Percentiles rank a stretch among this genome's conserved stretches.
Conservation (phyloP, 345 rosid species). For the Salix viminalis region DNA sequence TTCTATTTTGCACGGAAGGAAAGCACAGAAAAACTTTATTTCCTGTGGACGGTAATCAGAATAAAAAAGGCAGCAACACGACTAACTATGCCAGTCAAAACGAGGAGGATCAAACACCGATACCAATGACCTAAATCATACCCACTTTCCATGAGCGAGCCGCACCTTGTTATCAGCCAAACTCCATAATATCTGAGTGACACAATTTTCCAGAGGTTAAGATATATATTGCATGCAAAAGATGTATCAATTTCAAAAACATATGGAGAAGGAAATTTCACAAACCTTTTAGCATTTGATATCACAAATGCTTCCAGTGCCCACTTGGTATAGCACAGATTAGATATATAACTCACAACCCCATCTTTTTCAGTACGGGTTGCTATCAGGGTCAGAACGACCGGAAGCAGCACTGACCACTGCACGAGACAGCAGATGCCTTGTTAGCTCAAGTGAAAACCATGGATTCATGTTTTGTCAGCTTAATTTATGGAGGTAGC, state of each 20-base stretch:
- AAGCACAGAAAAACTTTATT: slow-evolving; percentile 19
- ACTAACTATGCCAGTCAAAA: slow-evolving; percentile 50
- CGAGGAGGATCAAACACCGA: slow-evolving; percentile 53
- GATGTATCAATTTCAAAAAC: background rate
- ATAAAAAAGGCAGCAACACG: slow-evolving; percentile 56
- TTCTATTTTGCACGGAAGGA: slow-evolving; percentile 5
- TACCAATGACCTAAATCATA: slow-evolving; percentile 65
- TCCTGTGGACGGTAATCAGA: slow-evolving; percentile 63
- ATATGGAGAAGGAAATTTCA: background rate
- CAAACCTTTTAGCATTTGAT: slow-evolving; percentile 85
- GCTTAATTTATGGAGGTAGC: background rate
- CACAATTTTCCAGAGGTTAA: background rate
- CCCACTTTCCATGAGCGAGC: slow-evolving; percentile 58
- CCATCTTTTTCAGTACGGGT: slow-evolving; percentile 37
- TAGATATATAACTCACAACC: slow-evolving; percentile 34
- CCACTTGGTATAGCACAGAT: slow-evolving; percentile 84
- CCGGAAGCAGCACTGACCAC: slow-evolving; percentile 99
- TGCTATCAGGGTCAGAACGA: slow-evolving; percentile 86
- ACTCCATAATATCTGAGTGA: slow-evolving; percentile 76
- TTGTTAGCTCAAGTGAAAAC: slow-evolving; percentile 9
- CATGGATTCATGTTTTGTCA: background rate
- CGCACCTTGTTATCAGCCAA: slow-evolving; percentile 92
- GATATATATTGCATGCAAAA: background rate
- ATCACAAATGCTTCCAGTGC: slow-evolving; percentile 94
- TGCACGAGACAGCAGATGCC: slow-evolving; percentile 23